Conservation (phyloP, 2,329 filamentous ascomycete genomes). For the Colletotrichum incanum region DNA sequence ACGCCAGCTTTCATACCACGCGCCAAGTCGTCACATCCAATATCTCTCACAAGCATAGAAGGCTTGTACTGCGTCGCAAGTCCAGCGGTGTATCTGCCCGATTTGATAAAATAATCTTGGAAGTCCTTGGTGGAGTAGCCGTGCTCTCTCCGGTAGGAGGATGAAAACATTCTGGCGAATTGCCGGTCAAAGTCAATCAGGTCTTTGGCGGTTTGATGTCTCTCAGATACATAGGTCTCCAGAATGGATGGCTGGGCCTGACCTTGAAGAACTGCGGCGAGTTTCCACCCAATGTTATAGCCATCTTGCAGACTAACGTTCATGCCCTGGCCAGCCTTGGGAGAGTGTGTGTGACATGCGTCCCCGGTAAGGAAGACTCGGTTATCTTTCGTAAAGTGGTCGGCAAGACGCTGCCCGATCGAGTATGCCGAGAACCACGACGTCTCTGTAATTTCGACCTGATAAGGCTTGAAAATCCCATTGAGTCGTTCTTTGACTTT, state of each 20-base stretch:
- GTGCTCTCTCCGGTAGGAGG: constrained; percentile 53
- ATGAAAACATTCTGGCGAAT: constrained; percentile 91
- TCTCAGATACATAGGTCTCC: constrained; percentile 88
- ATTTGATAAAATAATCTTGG: constrained; percentile 69
- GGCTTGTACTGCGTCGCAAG: constrained; percentile 69
- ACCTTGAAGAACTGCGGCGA: constrained; percentile 88
- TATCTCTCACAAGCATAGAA: constrained; percentile 60
- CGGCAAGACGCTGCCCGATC: constrained; percentile 81
- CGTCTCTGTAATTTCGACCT: constrained; percentile 73
- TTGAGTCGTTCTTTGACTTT: constrained; percentile 68
- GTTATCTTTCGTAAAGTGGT: constrained; percentile 76
- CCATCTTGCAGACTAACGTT: constrained; percentile 86
- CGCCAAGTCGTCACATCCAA: constrained; percentile 56
- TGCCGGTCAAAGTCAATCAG: constrained; percentile 89
- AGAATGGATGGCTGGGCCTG: constrained; percentile 83
- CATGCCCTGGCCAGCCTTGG: constrained; percentile 85
- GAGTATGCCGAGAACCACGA: constrained; percentile 85
- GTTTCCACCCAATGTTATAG: constrained; percentile 95
- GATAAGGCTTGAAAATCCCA: constrained; percentile 67
- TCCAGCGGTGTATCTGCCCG: constrained; percentile 73
- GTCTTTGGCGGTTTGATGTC: constrained; percentile 86
- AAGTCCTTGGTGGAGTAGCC: constrained; percentile 65
- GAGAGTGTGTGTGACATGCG: constrained; percentile 82
- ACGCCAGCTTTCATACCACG: constrained; percentile 64
- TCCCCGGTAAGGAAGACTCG: constrained; percentile 83